Evolutionary conservation across 768 basidiomycete genomes (phyloP).

Genomic region (Russula virescens): DNA sequence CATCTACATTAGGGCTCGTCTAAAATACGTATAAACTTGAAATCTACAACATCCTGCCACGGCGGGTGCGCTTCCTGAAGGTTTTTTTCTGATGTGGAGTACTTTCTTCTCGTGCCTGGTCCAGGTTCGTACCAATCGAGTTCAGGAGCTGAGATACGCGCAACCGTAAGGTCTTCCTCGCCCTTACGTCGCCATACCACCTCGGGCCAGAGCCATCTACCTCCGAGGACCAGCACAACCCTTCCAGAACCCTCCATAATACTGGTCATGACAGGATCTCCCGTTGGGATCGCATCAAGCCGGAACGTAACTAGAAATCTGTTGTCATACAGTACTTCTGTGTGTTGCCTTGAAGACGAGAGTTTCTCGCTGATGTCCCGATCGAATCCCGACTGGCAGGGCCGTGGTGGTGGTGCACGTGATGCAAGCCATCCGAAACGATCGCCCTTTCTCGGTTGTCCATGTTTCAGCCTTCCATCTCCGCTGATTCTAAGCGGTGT

Average conservation of each 20-base stretch:
- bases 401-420: slow-evolving; percentile 43
- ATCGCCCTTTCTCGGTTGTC: slow-evolving; percentile 24
- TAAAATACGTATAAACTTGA: slow-evolving; percentile 23
- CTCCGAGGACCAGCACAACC: slow-evolving; percentile 36
- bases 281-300: slow-evolving; percentile 38
- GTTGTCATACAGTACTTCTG: slow-evolving; percentile 54
- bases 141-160: slow-evolving; percentile 11
- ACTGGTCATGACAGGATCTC: slow-evolving; percentile 32
- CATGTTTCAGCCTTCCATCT: slow-evolving; percentile 5
- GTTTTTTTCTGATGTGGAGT: not conserved
- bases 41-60: slow-evolving; percentile 17
- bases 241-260: slow-evolving; percentile 21
- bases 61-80: not conserved
- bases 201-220: slow-evolving; percentile 46
- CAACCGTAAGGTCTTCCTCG: slow-evolving; percentile 17
- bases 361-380: slow-evolving; percentile 36
- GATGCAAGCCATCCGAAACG: slow-evolving; percentile 56
- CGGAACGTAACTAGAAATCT: slow-evolving; percentile 54
- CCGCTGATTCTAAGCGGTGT: slow-evolving; percentile 13
- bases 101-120: slow-evolving; percentile 4
- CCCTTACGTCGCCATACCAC: slow-evolving; percentile 31
- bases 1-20: slow-evolving; percentile 19
- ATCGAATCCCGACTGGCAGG: slow-evolving; percentile 29
- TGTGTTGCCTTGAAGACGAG: slow-evolving; percentile 21
- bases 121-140: slow-evolving; percentile 18